A percentile compares a stretch with the other conserved stretches of the same genome.
phyloP scores from a whole-genome alignment of 257 asterid species.

The Jacaranda copaia region DNA sequence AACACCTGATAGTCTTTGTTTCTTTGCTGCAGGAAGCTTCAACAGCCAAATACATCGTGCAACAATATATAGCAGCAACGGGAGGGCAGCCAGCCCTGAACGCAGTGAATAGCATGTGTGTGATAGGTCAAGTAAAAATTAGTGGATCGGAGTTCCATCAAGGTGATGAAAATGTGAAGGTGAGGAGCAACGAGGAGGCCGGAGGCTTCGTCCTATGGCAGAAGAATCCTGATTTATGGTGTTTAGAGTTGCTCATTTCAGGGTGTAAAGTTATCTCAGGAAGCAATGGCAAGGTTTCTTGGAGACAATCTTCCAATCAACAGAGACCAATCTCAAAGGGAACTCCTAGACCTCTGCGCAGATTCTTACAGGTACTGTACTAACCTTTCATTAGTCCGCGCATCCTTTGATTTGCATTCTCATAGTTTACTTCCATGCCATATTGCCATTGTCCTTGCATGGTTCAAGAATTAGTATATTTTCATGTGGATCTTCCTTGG shows the following conservation, averaged over 20 bases:
- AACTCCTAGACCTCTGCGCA: slow-evolving; percentile 78
- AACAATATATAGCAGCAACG: slow-evolving; percentile 88
- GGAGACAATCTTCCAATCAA: slow-evolving; percentile 95
- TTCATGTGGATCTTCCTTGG: neutral
- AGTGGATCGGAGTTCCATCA: slow-evolving; percentile 85
- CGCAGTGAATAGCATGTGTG: slow-evolving; percentile 79
- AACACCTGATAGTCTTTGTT: neutral
- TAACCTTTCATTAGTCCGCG: neutral
- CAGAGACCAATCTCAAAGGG: slow-evolving; percentile 77
- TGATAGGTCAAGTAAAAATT: slow-evolving; percentile 76
- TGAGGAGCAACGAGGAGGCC: slow-evolving; percentile 68
- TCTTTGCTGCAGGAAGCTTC: slow-evolving; percentile 74
- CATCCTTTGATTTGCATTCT: neutral
- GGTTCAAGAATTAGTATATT: no score
- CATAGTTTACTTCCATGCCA: no score
- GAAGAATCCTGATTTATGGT: slow-evolving; percentile 86
- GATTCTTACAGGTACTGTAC: slow-evolving; percentile 70
- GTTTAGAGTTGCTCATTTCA: slow-evolving; percentile 71
- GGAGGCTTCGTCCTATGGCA: slow-evolving; percentile 97
- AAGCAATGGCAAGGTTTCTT: slow-evolving; percentile 73
- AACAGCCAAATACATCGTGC: slow-evolving; percentile 88
- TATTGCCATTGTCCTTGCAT: no score
- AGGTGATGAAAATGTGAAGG: slow-evolving; percentile 76
- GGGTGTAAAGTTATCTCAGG: slow-evolving; percentile 95
- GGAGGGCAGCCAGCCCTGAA: slow-evolving; percentile 85